Evolutionary conservation across 345 rosid species (phyloP), one percentile per base, ranked within the genome.

Genomic region (Eucalyptus pumila): DNA sequence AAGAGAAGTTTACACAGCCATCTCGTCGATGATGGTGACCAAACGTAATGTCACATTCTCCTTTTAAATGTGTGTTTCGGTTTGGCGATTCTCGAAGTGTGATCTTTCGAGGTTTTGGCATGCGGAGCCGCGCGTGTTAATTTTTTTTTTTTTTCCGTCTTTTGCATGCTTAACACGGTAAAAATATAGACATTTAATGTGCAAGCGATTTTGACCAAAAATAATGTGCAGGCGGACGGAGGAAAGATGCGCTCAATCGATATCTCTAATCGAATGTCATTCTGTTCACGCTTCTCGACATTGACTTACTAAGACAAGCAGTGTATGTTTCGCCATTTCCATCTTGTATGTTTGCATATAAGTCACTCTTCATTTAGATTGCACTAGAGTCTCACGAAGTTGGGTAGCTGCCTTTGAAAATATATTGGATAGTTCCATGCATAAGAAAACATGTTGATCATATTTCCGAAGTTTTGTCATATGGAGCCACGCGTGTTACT

Each of bases 281-380:
- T 19, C 10, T 7, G 0, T 3, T 52, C 56, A 8, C 0, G 24
- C 24, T 19, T 2, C 1, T 52, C 10, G 0, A 52, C 1, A 52
- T 52, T 52, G 24, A 52, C 24, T 2, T 52, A 21, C 2, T 19
- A 19, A 52, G 56, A 8, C 56, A 52, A 52, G 2, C 0, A 3
- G 0, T 19, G 24, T 52, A 19, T 52, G 24, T 52, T 52, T 52
- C 24, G 5, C 23, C 24, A 19, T 52, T 19, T 52, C 2, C 24
- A 52, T 52, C 24, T 52, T 52, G 56, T 52, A 19, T 8, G 9
- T 9, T 14, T 4, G 65, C 4, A 6, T 58, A 14, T 58, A 11
- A 58, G 65, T 58, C 14, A 23, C 26, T 54, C 26, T 21, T 54
- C 10, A 26, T 23, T 54, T 54, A 7, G 26, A 54, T 21, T 54